phyloP scores from a whole-genome alignment of 2,329 filamentous ascomycete species.

The Bisporella sp. region DNA sequence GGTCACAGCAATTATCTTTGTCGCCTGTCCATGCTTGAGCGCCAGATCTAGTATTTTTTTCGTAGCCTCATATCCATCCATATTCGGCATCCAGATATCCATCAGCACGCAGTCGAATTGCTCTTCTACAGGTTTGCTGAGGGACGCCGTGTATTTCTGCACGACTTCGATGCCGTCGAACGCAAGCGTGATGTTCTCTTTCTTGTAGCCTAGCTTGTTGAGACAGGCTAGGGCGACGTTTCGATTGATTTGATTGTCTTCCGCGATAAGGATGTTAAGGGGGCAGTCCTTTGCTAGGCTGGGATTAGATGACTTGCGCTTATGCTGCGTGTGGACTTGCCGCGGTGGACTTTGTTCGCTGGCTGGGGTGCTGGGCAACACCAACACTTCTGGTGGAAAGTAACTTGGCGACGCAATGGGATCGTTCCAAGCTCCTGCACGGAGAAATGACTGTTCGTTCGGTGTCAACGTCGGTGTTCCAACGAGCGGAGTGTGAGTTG shows the following conservation, averaged over 20 bases:
- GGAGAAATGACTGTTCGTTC: conserved; percentile 2
- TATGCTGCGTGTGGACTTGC: neutral
- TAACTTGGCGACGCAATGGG: neutral
- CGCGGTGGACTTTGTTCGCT: neutral
- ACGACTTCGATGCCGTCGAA: conserved; percentile 65
- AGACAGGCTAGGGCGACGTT: conserved; percentile 61
- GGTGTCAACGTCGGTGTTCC: conserved; percentile 13
- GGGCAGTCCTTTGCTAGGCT: conserved; percentile 53
- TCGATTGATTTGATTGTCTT: conserved; percentile 68
- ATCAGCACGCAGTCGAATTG: conserved; percentile 60
- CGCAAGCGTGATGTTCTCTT: conserved; percentile 48
- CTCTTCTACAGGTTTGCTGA: conserved; percentile 21
- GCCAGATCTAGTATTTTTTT: conserved; percentile 45
- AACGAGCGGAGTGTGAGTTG: conserved; percentile 14
- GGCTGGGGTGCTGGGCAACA: neutral
- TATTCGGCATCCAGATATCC: conserved; percentile 70
- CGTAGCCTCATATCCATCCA: conserved; percentile 66
- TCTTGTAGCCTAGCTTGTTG: conserved; percentile 56
- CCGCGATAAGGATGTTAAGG: conserved; percentile 61
- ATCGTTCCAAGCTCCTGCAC: conserved; percentile 3
- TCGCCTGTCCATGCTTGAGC: conserved; percentile 7
- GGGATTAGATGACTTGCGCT: conserved; percentile 38
- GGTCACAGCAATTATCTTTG: conserved; percentile 43
- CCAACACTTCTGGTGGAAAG: neutral
- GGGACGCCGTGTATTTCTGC: conserved; percentile 44